Conservation (phyloP, 2,329 filamentous ascomycete species). For the Nothophaeocryptopus gaeumannii region DNA sequence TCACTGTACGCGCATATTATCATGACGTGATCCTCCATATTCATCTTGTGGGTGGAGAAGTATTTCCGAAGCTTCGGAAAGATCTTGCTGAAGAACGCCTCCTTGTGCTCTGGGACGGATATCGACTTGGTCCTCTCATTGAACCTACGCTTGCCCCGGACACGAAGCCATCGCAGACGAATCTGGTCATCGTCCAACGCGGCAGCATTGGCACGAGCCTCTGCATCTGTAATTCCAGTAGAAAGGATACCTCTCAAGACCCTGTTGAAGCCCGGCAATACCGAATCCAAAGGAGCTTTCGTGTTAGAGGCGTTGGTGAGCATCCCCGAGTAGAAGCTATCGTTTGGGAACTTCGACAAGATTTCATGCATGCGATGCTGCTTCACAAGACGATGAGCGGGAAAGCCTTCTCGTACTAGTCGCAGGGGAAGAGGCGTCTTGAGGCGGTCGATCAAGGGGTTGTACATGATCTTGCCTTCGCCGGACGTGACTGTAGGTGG, state of each 20-base stretch:
- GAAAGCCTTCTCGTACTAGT: slow-evolving; percentile 14
- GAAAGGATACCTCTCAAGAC: too few relatives aligned
- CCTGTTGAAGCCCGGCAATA: too few relatives aligned
- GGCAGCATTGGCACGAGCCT: too few relatives aligned
- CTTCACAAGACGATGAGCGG: slow-evolving; percentile 12
- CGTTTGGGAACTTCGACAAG: too few relatives aligned
- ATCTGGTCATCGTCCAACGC: too few relatives aligned
- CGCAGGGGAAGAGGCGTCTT: slow-evolving; percentile 15
- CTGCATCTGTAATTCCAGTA: too few relatives aligned
- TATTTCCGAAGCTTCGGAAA: slow-evolving; percentile 12
- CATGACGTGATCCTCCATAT: slow-evolving; percentile 15
- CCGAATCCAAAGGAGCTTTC: too few relatives aligned
- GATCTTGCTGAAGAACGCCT: slow-evolving; percentile 17
- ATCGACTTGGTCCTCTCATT: slow-evolving; percentile 9
- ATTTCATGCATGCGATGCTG: slow-evolving; percentile 11
- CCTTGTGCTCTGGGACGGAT: slow-evolving; percentile 9
- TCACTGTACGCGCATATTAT: slow-evolving; percentile 18
- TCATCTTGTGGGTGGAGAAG: slow-evolving; percentile 7
- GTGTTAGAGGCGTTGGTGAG: too few relatives aligned
- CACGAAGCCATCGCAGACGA: too few relatives aligned
- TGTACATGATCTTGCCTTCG: slow-evolving; percentile 11
- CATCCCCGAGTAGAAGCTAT: too few relatives aligned
- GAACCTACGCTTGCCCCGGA: too few relatives aligned
- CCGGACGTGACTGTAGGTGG: slow-evolving; percentile 17
- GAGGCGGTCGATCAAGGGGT: slow-evolving; percentile 15